A percentile compares a stretch with the other conserved stretches of the same genome.
These are phyloP conservation scores for Acanthamoeba comandoni DNA, from an alignment of 208 protist genomes.

Conservation along the genomic window DNA sequence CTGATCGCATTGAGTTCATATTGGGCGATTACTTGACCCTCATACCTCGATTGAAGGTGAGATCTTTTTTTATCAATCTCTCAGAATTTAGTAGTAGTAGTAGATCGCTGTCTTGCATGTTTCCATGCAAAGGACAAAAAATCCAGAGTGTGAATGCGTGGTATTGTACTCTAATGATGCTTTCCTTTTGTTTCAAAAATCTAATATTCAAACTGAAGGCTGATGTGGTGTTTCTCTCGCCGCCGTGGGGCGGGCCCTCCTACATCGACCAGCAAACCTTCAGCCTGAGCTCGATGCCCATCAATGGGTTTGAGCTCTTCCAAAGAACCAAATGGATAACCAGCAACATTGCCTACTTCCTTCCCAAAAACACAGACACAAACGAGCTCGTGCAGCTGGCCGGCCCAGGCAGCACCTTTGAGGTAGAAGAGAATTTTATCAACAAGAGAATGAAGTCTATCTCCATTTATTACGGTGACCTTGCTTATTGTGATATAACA, in stretches of 20 bases:
- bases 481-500: conserved; percentile 21
- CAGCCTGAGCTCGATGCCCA: conserved; percentile 30
- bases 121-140: background rate
- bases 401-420: conserved; percentile 1
- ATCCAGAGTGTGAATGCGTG: background rate
- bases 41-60: conserved; percentile 78
- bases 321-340: conserved; percentile 75
- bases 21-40: conserved; percentile 86
- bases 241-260: conserved; percentile 90
- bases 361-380: conserved; percentile 84
- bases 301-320: conserved; percentile 84
- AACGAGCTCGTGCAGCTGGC: conserved; percentile 78
- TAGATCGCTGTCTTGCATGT: background rate
- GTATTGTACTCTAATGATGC: background rate
- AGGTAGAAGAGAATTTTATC: conserved; percentile 86
- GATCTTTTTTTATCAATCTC: no score
- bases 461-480: conserved; percentile 84
- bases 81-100: no score
- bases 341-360: conserved; percentile 86
- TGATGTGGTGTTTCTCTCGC: conserved; percentile 89
- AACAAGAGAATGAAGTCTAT: conserved; percentile 83
- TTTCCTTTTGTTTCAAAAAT: background rate
- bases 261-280: conserved; percentile 82
- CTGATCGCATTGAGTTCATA: conserved; percentile 88
- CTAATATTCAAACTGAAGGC: conserved; percentile 54